phyloP scores from a whole-genome alignment of 2,329 filamentous ascomycete species.

The Albophoma yamanashiensis region DNA sequence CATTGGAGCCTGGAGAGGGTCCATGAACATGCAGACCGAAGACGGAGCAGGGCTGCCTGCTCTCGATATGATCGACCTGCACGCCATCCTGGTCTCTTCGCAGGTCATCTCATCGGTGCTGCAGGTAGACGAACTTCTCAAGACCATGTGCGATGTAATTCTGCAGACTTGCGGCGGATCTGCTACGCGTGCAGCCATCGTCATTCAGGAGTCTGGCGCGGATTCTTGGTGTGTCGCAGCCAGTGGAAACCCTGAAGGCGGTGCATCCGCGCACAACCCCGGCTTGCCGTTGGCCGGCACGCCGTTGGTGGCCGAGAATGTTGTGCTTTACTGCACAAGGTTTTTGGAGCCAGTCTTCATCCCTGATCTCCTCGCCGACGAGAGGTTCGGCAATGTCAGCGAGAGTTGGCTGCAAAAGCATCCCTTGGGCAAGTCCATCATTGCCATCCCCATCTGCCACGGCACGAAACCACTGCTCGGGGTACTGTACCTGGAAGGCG shows the following conservation, averaged over 20 bases:
- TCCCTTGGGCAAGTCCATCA: slow-evolving; percentile 61
- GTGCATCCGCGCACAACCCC: slow-evolving; percentile 55
- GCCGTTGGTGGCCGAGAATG: slow-evolving; percentile 62
- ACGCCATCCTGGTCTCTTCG: slow-evolving; percentile 67
- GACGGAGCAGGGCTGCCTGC: slow-evolving; percentile 55
- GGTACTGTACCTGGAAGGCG: slow-evolving; percentile 64
- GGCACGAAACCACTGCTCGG: slow-evolving; percentile 61
- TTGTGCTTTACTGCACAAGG: slow-evolving; percentile 65
- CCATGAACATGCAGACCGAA: slow-evolving; percentile 43
- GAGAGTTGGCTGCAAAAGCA: slow-evolving; percentile 59
- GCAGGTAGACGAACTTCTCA: slow-evolving; percentile 62
- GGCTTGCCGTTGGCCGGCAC: slow-evolving; percentile 55
- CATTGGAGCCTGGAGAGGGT: slow-evolving; percentile 53
- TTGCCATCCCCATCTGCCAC: slow-evolving; percentile 70
- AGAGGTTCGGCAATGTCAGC: slow-evolving; percentile 66
- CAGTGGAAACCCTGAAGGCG: slow-evolving; percentile 59
- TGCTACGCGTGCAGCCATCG: slow-evolving; percentile 61
- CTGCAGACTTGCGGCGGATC: slow-evolving; percentile 63
- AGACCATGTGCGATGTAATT: slow-evolving; percentile 75
- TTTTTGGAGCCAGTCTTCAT: slow-evolving; percentile 69
- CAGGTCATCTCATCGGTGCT: slow-evolving; percentile 73
- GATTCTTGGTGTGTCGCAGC: slow-evolving; percentile 63
- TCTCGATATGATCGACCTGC: slow-evolving; percentile 73
- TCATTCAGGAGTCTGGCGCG: slow-evolving; percentile 57
- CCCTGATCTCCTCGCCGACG: slow-evolving; percentile 62